A percentile compares a stretch with the other conserved stretches of the same genome.
phyloP scores from a whole-genome alignment of 1,284 basidiomycete genomes.

The Austropuccinia psidii region DNA sequence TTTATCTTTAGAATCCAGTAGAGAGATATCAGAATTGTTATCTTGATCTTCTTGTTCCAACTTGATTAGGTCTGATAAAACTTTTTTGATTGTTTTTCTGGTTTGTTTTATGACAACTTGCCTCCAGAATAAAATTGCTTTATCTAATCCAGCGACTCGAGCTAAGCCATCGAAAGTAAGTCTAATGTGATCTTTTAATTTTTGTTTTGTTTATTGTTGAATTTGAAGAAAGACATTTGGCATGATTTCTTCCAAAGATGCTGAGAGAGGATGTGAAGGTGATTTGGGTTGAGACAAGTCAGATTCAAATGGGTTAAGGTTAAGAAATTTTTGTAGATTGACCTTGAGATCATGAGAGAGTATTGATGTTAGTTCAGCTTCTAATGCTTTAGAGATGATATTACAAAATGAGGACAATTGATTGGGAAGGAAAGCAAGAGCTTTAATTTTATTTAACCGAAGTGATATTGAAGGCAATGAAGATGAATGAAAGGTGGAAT shows the following conservation, averaged over 20 bases:
- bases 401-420: constrained; percentile 14
- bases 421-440: neutral
- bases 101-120: constrained; percentile 65
- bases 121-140: constrained; percentile 65
- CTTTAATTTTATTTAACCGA: constrained; percentile 4
- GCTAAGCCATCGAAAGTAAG: constrained; percentile 68
- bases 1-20: constrained; percentile 12
- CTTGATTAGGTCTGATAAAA: constrained; percentile 18
- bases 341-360: constrained; percentile 24
- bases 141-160: constrained; percentile 65
- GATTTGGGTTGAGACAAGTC: constrained; percentile 1
- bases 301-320: neutral
- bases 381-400: constrained; percentile 16
- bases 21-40: neutral
- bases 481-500: too few species aligned
- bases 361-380: constrained; percentile 28
- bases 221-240: too few species aligned
- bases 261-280: too few species aligned
- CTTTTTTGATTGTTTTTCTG: constrained; percentile 54
- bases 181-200: constrained; percentile 57
- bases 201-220: neutral
- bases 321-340: constrained; percentile 15
- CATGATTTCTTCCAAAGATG: too few species aligned
- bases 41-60: constrained; percentile 30
- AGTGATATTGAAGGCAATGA: too few species aligned